phyloP scores from a whole-genome alignment of 116 monocot species.

The Zostera marina region DNA sequence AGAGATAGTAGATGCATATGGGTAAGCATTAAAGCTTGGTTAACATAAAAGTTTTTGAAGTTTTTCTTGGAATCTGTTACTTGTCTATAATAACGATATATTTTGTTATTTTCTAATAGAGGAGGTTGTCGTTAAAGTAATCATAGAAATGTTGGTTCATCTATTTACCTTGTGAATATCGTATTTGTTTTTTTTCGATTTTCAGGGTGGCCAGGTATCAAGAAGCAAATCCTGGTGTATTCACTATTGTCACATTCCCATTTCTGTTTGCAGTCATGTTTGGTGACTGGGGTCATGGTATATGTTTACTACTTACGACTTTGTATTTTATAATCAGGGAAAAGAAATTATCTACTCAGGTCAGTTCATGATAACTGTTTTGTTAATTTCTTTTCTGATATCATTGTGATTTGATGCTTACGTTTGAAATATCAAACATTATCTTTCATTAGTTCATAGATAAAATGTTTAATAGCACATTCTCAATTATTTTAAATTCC shows the following conservation, averaged over 20 bases:
- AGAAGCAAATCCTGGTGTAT: slow-evolving; percentile 99
- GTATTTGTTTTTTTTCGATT: slow-evolving; percentile 6
- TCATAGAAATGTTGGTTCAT: background rate
- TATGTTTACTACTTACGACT: slow-evolving; percentile 72
- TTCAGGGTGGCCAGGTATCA: slow-evolving; percentile 91
- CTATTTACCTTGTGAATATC: background rate
- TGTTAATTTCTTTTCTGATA: background rate
- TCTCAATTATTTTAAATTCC: background rate
- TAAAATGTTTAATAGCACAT: background rate
- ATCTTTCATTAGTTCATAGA: background rate
- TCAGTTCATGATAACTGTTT: slow-evolving; percentile 12
- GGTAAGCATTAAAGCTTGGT: slow-evolving; percentile 28
- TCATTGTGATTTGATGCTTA: background rate
- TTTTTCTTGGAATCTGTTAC: background rate
- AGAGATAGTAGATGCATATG: slow-evolving; percentile 99
- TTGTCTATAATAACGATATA: background rate
- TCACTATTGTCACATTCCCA: slow-evolving; percentile 85
- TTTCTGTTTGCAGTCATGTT: slow-evolving; percentile 99
- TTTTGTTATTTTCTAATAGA: no score
- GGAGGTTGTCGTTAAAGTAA: background rate
- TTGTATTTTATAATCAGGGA: slow-evolving; percentile 57
- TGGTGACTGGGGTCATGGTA: slow-evolving; percentile 99
- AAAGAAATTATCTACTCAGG: slow-evolving; percentile 87
- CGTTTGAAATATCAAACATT: background rate
- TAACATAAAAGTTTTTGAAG: background rate